Conservation (phyloP, 345 rosid genomes). For the Noccaea caerulescens region DNA sequence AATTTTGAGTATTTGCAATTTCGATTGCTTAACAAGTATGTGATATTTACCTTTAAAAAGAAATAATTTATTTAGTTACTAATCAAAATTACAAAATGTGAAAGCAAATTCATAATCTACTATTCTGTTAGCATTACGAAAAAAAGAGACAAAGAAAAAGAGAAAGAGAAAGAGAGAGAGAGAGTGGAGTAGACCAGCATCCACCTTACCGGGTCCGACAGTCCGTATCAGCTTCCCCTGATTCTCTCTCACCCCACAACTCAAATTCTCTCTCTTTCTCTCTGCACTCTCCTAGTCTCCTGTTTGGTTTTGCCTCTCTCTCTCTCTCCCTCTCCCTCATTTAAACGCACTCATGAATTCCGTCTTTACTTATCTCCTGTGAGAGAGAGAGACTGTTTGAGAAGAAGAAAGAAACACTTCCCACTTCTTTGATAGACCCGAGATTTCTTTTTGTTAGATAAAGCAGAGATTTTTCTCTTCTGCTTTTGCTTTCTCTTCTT, state of each 20-base stretch:
- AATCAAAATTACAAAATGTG: too few species aligned
- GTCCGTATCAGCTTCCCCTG: constrained; percentile 46
- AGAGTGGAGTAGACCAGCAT: constrained; percentile 36
- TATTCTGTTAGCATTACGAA: background rate
- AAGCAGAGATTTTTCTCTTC: constrained; percentile 21
- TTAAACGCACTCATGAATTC: constrained; percentile 26
- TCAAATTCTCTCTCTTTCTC: background rate
- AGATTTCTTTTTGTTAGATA: constrained; percentile 14
- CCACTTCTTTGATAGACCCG: constrained; percentile 28
- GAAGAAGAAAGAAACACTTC: constrained; percentile 16
- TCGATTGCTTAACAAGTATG: too few species aligned
- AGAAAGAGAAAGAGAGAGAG: background rate
- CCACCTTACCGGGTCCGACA: constrained; percentile 43
- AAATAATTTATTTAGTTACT: too few species aligned
- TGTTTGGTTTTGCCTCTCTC: background rate
- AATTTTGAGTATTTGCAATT: too few species aligned
- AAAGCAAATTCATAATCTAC: too few species aligned
- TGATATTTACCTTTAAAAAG: too few species aligned
- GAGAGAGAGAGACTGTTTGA: constrained; percentile 28
- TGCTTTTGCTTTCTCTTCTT: constrained; percentile 43
- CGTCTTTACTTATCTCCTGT: constrained; percentile 22
- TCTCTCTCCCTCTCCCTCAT: constrained; percentile 12
- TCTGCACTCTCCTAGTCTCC: background rate
- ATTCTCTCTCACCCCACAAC: constrained; percentile 22
- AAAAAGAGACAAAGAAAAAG: constrained; percentile 6